Percentiles rank a stretch among this genome's conserved stretches.
These are phyloP conservation scores for Diophrys appendiculata DNA, from an alignment of 73 alveolate genomes.

Conservation along the genomic window DNA sequence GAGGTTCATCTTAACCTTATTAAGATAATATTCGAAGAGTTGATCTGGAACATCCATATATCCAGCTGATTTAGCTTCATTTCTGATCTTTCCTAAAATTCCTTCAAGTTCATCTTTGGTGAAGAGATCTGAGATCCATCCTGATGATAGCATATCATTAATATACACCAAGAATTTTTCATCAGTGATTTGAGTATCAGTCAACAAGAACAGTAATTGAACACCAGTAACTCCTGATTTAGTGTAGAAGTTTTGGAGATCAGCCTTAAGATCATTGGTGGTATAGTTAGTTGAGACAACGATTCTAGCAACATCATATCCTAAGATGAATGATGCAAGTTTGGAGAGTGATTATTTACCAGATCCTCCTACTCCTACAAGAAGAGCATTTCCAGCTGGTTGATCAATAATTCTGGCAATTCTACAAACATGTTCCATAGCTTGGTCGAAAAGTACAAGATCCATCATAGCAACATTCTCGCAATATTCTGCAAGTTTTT, in stretches of 20 bases:
- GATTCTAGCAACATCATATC: constrained; percentile 93
- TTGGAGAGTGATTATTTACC: constrained; percentile 98
- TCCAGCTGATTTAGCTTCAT: constrained; percentile 95
- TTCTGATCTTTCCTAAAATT: constrained; percentile 87
- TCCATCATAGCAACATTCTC: constrained; percentile 95
- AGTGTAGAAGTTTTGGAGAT: constrained; percentile 93
- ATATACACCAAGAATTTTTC: constrained; percentile 98
- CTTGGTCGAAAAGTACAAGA: constrained; percentile 97
- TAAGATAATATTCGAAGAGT: constrained; percentile 92
- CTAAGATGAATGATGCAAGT: constrained; percentile 95
- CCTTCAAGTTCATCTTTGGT: constrained; percentile 95
- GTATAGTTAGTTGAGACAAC: constrained; percentile 95
- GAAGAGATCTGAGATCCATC: constrained; percentile 95
- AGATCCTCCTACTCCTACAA: constrained; percentile 99
- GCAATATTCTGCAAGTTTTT: constrained; percentile 93
- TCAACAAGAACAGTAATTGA: constrained; percentile 94
- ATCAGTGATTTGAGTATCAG: constrained; percentile 97
- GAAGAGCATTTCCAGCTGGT: constrained; percentile 98
- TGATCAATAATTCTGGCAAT: constrained; percentile 96
- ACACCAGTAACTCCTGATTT: constrained; percentile 96
- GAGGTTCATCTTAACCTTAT: constrained; percentile 81
- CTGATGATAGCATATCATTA: constrained; percentile 98
- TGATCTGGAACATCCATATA: constrained; percentile 88
- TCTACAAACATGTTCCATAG: constrained; percentile 97
- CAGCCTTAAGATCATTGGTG: constrained; percentile 91